Base-by-base conservation (phyloP, 768 basidiomycete species). In the Tricholoma bakamatsutake region DNA sequence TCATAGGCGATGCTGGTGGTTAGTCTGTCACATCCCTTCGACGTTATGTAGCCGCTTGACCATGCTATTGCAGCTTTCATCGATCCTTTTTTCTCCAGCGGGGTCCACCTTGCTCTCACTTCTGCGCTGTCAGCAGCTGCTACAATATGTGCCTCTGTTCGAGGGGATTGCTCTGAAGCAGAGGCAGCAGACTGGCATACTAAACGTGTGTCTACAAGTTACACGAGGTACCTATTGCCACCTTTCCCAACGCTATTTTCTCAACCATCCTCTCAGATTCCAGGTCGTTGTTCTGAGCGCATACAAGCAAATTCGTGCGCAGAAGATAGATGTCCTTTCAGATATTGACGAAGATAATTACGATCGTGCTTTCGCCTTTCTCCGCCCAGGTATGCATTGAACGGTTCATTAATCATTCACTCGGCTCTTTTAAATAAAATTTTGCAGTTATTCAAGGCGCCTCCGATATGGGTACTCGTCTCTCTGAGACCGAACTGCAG, bases 401-500 rank as follows among this genome's bases (percentile, higher is more conserved):
- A 24, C n/a, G 21, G 46, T 49, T 31, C 2, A 28, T 40, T 8
- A 11, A 34, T 31, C 2, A 28, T 40, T 8, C 12, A 34, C 10
- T 11, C 48, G 11, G 1, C n/a, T 18, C n/a, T 42, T 15, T 6
- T 49, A 56, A 37, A 57, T 54, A 28, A 49, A 45, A 27, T 42
- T 34, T 17, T 30, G 1, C 56, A 90, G 89, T 91, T 28, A 90
- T 90, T 35, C 89, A 90, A 68, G 89, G 89, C 5, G 85, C 84
- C 43, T 84, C 84, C 0, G 89, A 91, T 58, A 83, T 90, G 79
- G 89, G 88, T 12, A 71, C 74, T 31, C 80, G 78, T 13, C 76
- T 90, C 33, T 88, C 86, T 2, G 88, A 88, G 67, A 75, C 72
- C 47, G 89, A 91, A 67, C 76, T 91, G 0, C 85, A 89, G 59